These are phyloP conservation scores for Tilletia indica DNA, from an alignment of 1,284 basidiomycete genomes.

Conservation along the genomic window DNA sequence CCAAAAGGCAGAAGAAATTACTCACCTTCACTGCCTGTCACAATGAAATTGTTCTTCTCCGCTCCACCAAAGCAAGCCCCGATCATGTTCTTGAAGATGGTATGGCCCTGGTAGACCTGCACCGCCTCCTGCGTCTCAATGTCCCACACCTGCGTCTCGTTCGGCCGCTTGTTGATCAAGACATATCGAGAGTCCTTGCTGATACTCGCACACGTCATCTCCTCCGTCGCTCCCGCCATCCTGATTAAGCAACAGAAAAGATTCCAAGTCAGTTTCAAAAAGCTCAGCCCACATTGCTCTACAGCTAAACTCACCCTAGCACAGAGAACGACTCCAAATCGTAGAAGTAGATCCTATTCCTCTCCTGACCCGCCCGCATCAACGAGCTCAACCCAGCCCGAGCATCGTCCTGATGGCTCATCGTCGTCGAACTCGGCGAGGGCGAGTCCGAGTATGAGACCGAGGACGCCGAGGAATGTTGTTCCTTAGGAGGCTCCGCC, in stretches of 20 bases:
- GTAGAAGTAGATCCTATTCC: conserved; percentile 7
- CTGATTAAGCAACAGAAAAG: neutral
- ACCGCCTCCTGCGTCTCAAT: conserved; percentile 66
- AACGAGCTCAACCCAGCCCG: neutral
- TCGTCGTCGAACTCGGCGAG: conserved; percentile 26
- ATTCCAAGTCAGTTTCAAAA: neutral
- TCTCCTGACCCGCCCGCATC: conserved; percentile 11
- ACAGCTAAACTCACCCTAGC: conserved; percentile 28
- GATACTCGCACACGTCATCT: conserved; percentile 69
- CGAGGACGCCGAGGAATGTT: conserved; percentile 19
- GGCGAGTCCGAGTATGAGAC: conserved; percentile 23
- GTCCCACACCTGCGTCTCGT: conserved; percentile 82
- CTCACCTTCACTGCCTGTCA: conserved; percentile 90
- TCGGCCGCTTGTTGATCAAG: conserved; percentile 70
- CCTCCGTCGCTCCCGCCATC: conserved; percentile 59
- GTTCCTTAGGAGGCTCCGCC: conserved; percentile 20
- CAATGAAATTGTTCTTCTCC: conserved; percentile 75
- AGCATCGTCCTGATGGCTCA: conserved; percentile 14
- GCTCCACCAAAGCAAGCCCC: conserved; percentile 91
- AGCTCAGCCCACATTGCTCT: neutral
- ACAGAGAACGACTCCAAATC: conserved; percentile 17
- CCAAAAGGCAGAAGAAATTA: conserved; percentile 21
- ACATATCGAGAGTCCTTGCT: conserved; percentile 83
- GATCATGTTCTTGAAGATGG: conserved; percentile 67
- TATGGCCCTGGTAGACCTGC: conserved; percentile 55